phyloP scores from a whole-genome alignment of 257 asterid species.

The Coffea eugenioides region DNA sequence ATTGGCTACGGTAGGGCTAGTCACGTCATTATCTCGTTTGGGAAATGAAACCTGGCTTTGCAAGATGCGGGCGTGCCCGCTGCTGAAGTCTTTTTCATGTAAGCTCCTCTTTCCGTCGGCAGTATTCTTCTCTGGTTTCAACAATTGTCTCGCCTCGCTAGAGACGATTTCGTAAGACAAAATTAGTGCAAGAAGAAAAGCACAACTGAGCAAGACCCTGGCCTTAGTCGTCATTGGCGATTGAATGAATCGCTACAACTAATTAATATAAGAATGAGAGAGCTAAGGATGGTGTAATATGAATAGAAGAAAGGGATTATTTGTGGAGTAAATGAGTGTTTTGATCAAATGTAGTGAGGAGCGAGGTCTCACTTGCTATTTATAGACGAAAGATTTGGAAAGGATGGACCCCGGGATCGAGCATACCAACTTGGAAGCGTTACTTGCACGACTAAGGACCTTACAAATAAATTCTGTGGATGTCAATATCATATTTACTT shows the following conservation, averaged over 20 bases:
- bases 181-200: slow-evolving; percentile 19
- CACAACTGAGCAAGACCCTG: slow-evolving; percentile 8
- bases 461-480: no score
- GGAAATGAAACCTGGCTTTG: slow-evolving; percentile 15
- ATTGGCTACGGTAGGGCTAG: background rate
- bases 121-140: background rate
- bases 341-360: background rate
- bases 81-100: background rate
- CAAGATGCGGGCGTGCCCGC: slow-evolving; percentile 4
- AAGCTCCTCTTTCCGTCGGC: background rate
- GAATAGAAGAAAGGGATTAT: background rate
- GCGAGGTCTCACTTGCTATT: background rate
- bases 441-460: slow-evolving; percentile 3
- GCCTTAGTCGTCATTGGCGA: slow-evolving; percentile 16
- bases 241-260: background rate
- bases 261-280: no score
- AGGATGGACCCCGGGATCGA: background rate
- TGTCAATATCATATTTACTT: background rate
- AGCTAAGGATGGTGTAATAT: background rate
- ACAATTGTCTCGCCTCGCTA: slow-evolving; percentile 18
- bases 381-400: slow-evolving; percentile 1
- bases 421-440: background rate
- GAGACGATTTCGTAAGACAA: slow-evolving; percentile 8
- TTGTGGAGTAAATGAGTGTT: background rate
- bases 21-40: background rate